A percentile compares a stretch with the other conserved stretches of the same genome.
These are phyloP conservation scores for Colletotrichum sp. DNA, from an alignment of 2,329 filamentous ascomycete genomes.

Conservation along the genomic window DNA sequence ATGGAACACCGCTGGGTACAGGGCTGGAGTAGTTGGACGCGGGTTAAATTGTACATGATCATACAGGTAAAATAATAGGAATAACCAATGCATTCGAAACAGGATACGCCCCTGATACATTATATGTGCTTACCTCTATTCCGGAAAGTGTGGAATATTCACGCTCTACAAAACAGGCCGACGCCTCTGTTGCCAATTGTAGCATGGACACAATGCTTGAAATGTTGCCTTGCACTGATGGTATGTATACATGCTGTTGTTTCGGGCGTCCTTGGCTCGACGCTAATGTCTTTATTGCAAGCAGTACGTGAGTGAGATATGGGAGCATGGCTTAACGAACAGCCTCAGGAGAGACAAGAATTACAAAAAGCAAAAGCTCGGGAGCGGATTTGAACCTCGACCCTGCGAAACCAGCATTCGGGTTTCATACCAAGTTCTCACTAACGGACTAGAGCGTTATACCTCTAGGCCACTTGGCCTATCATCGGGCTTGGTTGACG, in stretches of 20 bases:
- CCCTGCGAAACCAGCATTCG: not conserved
- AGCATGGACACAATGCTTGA: not conserved
- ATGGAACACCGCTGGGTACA: not conserved
- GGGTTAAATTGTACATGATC: constrained; percentile 4
- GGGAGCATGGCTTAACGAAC: too few species aligned
- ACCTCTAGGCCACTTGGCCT: not conserved
- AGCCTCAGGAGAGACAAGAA: not conserved
- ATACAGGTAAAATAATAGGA: constrained; percentile 11
- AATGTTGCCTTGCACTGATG: not conserved
- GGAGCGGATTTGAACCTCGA: not conserved
- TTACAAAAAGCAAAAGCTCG: not conserved
- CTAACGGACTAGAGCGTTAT: not conserved
- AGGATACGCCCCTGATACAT: not conserved
- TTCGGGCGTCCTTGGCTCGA: not conserved
- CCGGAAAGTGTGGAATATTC: not conserved
- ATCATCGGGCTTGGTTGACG: not conserved
- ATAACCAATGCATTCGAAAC: not conserved
- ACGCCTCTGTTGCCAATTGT: not conserved
- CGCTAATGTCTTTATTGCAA: not conserved
- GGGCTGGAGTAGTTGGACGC: not conserved
- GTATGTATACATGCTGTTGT: not conserved
- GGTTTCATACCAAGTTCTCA: constrained; percentile 1
- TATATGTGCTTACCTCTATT: not conserved
- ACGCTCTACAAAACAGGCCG: not conserved
- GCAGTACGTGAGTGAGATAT: not conserved